Evolutionary conservation across 345 rosid species (phyloP).

Genomic region (Eucalyptus guilfoylei): DNA sequence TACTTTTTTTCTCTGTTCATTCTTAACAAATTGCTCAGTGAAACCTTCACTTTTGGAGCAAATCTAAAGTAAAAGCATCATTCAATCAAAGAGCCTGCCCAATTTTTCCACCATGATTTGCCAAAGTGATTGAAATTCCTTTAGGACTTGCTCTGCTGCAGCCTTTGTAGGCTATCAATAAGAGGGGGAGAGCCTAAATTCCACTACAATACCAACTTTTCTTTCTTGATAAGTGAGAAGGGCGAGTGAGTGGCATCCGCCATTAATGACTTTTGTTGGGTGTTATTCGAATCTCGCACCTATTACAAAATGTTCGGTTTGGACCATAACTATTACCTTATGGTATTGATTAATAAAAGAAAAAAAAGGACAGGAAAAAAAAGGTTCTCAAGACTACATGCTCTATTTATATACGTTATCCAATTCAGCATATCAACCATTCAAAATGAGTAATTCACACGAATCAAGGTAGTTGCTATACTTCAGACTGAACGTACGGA

Average conservation of each 20-base stretch:
- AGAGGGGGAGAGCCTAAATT: not conserved
- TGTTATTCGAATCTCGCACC: accelerated
- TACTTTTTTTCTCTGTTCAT: not conserved
- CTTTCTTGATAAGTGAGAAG: not conserved
- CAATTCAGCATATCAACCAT: accelerated
- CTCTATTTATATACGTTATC: accelerated
- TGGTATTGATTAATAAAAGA: accelerated
- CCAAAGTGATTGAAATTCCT: not conserved
- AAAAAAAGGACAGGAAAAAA: not conserved
- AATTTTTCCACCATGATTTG: not conserved
- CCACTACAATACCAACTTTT: not conserved
- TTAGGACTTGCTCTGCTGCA: not conserved
- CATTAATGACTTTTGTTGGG: not conserved
- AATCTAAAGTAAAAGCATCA: not conserved
- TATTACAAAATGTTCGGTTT: not conserved
- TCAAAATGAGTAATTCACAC: not conserved
- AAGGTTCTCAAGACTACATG: not conserved
- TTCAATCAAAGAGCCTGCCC: not conserved
- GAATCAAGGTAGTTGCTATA: accelerated
- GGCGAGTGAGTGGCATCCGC: not conserved
- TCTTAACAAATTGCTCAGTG: not conserved
- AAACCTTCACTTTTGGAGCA: not conserved
- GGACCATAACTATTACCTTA: accelerated
- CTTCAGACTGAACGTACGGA: accelerated
- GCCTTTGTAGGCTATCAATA: not conserved